These are phyloP conservation scores for Suillus spraguei DNA, from an alignment of 768 basidiomycete species.

Conservation along the genomic window DNA sequence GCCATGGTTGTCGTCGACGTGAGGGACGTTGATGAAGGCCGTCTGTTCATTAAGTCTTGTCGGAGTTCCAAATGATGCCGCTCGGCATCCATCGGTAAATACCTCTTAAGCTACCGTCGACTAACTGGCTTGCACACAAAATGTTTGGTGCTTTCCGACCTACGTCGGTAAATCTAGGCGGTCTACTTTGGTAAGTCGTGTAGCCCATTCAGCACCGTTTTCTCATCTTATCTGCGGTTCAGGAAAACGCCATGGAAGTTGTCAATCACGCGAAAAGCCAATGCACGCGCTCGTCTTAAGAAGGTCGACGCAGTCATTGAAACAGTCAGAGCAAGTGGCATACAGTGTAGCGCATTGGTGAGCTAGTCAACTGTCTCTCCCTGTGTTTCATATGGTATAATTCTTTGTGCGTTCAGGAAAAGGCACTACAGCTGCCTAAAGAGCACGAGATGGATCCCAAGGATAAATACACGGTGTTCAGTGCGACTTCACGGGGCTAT, in stretches of 20 bases:
- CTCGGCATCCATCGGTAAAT: slow-evolving; percentile 29
- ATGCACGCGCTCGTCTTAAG: slow-evolving; percentile 86
- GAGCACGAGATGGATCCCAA: slow-evolving; percentile 90
- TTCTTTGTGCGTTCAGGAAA: slow-evolving; percentile 46
- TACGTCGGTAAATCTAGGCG: slow-evolving; percentile 64
- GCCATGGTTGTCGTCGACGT: slow-evolving; percentile 44
- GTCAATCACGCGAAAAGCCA: slow-evolving; percentile 89
- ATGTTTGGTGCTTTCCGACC: slow-evolving; percentile 92
- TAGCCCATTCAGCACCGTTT: background rate
- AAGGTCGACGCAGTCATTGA: slow-evolving; percentile 94
- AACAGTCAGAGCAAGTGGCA: slow-evolving; percentile 79
- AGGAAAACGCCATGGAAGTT: slow-evolving; percentile 98
- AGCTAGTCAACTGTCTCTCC: slow-evolving; percentile 29
- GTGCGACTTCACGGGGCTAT: slow-evolving; percentile 68
- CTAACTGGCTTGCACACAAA: slow-evolving; percentile 8
- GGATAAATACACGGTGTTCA: slow-evolving; percentile 96
- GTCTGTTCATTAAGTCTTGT: slow-evolving; percentile 8
- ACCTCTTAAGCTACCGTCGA: slow-evolving; percentile 4
- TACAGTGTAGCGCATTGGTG: slow-evolving; percentile 77
- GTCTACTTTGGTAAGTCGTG: slow-evolving; percentile 78
- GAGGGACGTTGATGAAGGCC: slow-evolving; percentile 1
- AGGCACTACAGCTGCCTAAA: slow-evolving; percentile 83
- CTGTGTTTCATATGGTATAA: background rate
- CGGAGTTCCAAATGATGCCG: slow-evolving; percentile 29
- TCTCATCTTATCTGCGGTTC: slow-evolving; percentile 14